These are phyloP conservation scores for Pugionium dolabratum DNA, from an alignment of 345 rosid genomes.

Conservation along the genomic window DNA sequence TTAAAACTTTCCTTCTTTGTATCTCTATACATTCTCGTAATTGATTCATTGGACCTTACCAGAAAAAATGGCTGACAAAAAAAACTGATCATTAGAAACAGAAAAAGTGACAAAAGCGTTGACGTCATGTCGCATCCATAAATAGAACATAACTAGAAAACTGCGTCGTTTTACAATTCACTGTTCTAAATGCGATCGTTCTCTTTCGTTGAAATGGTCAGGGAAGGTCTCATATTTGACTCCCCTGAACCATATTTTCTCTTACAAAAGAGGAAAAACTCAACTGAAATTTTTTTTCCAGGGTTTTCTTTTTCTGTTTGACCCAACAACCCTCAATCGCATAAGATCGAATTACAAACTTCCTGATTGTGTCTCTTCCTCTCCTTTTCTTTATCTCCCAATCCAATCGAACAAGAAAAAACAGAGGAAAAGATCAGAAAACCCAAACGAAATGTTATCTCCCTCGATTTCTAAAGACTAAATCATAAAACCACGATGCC, in stretches of 20 bases:
- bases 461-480: conserved; percentile 5
- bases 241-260: not conserved
- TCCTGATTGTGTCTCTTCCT: not conserved
- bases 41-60: too few species aligned
- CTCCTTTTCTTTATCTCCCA: not conserved
- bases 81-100: too few species aligned
- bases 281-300: not conserved
- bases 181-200: conserved; percentile 10
- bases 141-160: too few species aligned
- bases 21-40: too few species aligned
- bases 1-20: too few species aligned
- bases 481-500: conserved; percentile 18
- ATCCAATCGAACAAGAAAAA: not conserved
- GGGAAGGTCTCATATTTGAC: conserved; percentile 31
- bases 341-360: not conserved
- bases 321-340: conserved; percentile 28
- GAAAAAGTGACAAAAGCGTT: too few species aligned
- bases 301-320: conserved; percentile 5
- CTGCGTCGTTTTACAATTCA: too few species aligned
- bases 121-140: too few species aligned
- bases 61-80: too few species aligned
- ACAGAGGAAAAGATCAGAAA: conserved; percentile 17
- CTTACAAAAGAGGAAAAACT: too few species aligned
- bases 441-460: conserved; percentile 22
- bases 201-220: conserved; percentile 21